These are phyloP conservation scores for Acorus gramineus DNA, from an alignment of 106 monocot genomes.

Conservation along the genomic window DNA sequence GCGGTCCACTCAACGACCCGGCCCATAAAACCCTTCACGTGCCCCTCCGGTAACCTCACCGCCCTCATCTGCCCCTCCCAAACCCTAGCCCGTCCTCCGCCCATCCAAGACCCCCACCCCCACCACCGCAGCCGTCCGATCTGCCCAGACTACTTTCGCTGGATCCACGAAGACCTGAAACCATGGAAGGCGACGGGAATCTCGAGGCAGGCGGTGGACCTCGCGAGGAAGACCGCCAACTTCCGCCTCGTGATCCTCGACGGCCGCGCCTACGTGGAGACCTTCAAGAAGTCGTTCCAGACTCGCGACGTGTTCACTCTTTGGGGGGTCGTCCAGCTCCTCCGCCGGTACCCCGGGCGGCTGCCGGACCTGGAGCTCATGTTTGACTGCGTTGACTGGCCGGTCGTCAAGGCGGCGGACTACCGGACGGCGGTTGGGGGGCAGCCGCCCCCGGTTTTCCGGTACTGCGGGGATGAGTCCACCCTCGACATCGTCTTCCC, in stretches of 20 bases:
- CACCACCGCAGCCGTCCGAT: not conserved
- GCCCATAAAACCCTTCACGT: not conserved
- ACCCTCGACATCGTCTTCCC: conserved; percentile 56
- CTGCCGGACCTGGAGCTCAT: conserved; percentile 51
- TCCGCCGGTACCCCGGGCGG: conserved; percentile 33
- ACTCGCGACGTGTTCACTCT: conserved; percentile 48
- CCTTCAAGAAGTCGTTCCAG: conserved; percentile 24
- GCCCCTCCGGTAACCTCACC: not conserved
- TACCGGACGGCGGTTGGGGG: not conserved
- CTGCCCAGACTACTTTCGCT: conserved; percentile 53
- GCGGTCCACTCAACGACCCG: too few species aligned
- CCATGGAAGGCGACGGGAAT: conserved; percentile 41
- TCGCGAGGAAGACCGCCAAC: conserved; percentile 6
- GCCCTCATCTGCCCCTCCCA: not conserved
- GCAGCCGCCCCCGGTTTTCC: conserved; percentile 39
- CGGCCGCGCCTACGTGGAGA: conserved; percentile 33
- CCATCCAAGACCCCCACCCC: not conserved
- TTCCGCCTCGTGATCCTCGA: conserved; percentile 31
- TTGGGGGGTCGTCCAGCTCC: conserved; percentile 57
- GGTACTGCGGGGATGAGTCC: conserved; percentile 47
- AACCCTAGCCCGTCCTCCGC: not conserved
- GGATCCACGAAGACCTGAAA: conserved; percentile 53
- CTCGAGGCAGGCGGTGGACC: conserved; percentile 17
- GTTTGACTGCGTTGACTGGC: conserved; percentile 50
- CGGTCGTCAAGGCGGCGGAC: conserved; percentile 9